Evolutionary conservation across 192 early-diverging fungal genomes (phyloP).

Genomic region (Coemansia nantahalensis): DNA sequence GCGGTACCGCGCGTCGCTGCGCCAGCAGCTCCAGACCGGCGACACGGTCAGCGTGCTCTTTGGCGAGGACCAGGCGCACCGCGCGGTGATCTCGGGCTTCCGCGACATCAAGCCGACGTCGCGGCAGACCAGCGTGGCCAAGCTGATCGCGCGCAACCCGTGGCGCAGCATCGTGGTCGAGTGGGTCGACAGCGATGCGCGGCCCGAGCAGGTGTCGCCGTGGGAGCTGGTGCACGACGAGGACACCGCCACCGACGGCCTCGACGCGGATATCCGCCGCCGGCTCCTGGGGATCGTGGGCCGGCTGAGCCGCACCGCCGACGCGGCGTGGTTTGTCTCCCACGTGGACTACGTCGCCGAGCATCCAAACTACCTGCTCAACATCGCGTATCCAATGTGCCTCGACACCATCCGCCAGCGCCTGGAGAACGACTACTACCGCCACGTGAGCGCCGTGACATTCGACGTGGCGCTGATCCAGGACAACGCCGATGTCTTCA

Average conservation of each 20-base stretch:
- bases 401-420: slow-evolving; percentile 60
- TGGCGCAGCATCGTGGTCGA: slow-evolving; percentile 48
- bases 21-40: slow-evolving; percentile 45
- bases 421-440: slow-evolving; percentile 59
- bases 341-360: slow-evolving; percentile 59
- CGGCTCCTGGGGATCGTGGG: slow-evolving; percentile 49
- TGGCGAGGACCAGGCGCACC: slow-evolving; percentile 60
- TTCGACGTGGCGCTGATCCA: slow-evolving; percentile 66
- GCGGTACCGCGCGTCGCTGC: slow-evolving; percentile 60
- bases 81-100: slow-evolving; percentile 56
- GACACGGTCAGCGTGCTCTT: slow-evolving; percentile 63
- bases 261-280: slow-evolving; percentile 19
- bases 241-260: slow-evolving; percentile 6
- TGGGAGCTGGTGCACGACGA: slow-evolving; percentile 40
- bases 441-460: slow-evolving; percentile 59
- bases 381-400: slow-evolving; percentile 71
- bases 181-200: slow-evolving; percentile 23
- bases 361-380: slow-evolving; percentile 62
- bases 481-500: slow-evolving; percentile 67
- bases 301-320: slow-evolving; percentile 35
- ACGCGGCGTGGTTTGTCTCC: slow-evolving; percentile 59
- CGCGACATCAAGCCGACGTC: slow-evolving; percentile 37
- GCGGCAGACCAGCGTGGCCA: slow-evolving; percentile 43
- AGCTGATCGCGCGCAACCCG: slow-evolving; percentile 53
- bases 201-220: slow-evolving; percentile 26